Base-by-base conservation (phyloP, 441 rosid species). In the Erodium moschatum region DNA sequence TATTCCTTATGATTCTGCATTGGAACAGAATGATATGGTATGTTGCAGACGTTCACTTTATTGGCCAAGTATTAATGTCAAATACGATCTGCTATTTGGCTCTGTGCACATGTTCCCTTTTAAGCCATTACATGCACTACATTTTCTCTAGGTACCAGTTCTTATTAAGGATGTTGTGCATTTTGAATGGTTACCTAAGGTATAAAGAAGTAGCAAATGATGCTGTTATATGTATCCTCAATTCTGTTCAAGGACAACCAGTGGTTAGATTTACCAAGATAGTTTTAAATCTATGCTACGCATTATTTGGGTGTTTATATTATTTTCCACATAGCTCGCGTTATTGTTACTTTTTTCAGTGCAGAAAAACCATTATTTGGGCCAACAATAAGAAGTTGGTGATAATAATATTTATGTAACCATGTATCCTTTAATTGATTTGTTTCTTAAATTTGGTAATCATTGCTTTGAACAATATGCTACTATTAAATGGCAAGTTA, bases 1-100 rank as follows among this genome's bases (percentile, higher is more conserved):
- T 85, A 78, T 93, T 71, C 89, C 98, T 29, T 89, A 75, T 79
- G 93, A 88, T 78, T 77, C 88, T 58, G 89, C 82, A 54, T 48
- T 75, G 66, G 97, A 84, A 64, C 82, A 83, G 48, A 76, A 74
- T 73, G 80, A 84, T 77, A 76, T 80, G 96, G 98, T 93, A 85
- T 68, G 84, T 71, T 72, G 31, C 52, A 38, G 61, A 65, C 62
- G 27, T 72, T 64, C 5, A 29, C 65, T 71, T 63, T 70, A 65
- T 76, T 33, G 21, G 21, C 61, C 46, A 63, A n/a, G 31, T 16
- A 68, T 68, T 67, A 33, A 33, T 33, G 70, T 33, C 19, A 42
- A 44, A 18, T 74, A 44, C 29, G 13, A 56, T 42, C 56, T 64
- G 31, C 67, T 64, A 21, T 65, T 58, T 72, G 46, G 64, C 60